A percentile compares a stretch with the other conserved stretches of the same genome.
phyloP scores from a whole-genome alignment of 2,329 filamentous ascomycete species.

The Sporothrix schenckii region DNA sequence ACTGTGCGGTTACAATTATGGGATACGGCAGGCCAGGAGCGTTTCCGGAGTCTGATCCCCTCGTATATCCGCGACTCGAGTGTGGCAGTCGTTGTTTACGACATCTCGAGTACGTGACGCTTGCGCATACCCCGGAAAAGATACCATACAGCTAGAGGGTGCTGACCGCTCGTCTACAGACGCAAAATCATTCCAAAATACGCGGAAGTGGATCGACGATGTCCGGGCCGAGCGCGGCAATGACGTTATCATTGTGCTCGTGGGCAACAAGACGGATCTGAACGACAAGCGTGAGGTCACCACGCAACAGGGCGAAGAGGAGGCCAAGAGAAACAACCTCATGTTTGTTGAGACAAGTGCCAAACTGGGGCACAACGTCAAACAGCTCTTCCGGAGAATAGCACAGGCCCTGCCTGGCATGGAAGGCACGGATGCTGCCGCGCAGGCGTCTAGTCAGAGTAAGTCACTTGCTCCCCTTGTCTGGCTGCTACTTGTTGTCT shows the following conservation, averaged over 20 bases:
- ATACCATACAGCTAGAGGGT: too few relatives aligned
- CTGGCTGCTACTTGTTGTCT: background rate
- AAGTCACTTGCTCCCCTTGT: background rate
- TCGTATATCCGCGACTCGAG: slow-evolving; percentile 98
- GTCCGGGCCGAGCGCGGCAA: slow-evolving; percentile 94
- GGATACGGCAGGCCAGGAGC: slow-evolving; percentile 97
- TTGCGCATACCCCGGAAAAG: background rate
- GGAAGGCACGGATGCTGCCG: slow-evolving; percentile 84
- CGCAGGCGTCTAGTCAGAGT: slow-evolving; percentile 76
- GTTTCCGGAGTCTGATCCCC: slow-evolving; percentile 94
- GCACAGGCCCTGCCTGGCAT: slow-evolving; percentile 96
- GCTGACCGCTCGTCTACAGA: slow-evolving; percentile 51
- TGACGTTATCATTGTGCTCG: slow-evolving; percentile 97
- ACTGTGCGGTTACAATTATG: slow-evolving; percentile 96
- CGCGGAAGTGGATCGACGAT: slow-evolving; percentile 98
- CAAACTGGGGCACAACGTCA: slow-evolving; percentile 97
- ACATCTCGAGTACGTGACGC: slow-evolving; percentile 75
- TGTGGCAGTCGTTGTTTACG: slow-evolving; percentile 97
- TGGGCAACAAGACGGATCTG: slow-evolving; percentile 98
- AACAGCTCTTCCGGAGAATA: slow-evolving; percentile 96
- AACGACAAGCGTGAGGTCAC: slow-evolving; percentile 98
- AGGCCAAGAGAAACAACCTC: slow-evolving; percentile 94
- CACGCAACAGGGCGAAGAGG: slow-evolving; percentile 92
- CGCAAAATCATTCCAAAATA: slow-evolving; percentile 97
- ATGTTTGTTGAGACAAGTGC: slow-evolving; percentile 99